Base-by-base conservation (phyloP, 345 rosid genomes). In the Ceriops tagal region DNA sequence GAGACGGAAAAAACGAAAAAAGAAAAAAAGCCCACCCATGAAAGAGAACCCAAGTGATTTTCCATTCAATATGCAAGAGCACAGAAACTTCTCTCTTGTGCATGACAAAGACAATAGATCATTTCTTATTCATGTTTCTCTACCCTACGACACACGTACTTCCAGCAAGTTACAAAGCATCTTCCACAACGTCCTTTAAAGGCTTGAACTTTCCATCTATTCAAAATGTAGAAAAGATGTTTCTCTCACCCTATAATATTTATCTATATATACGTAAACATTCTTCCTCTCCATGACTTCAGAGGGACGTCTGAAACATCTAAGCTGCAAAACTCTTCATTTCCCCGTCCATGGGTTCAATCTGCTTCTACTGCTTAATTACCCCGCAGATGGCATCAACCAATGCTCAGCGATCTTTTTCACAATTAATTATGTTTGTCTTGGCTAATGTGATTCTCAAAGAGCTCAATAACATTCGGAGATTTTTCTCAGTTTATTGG, bases 401-500 rank as follows among this genome's bases (percentile, higher is more conserved):
- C 6, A 71, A 68, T 37, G 62, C 71, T 4, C 68, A 61, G 65
- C 77, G 49, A 19, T 58, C 64, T 59, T 63, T 66, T 73, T 64
- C 64, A 5, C 68, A 61, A 24, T 69, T 75, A 70, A 69, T 78
- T 46, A 74, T 51, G 22, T 19, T 75, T 68, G 5, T 78, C 65
- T 74, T 86, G 59, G 75, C 51, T 72, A 71, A 46, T 15, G 18
- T 61, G 66, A 30, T 70, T 62, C 34, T 69, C 30, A 68, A 53
- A 65, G 72, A 71, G 77, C 75, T 77, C 58, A 28, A 31, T 6
- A 47, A 67, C 8, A 11, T 83, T 21, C 71, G 68, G 31, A 65
- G 49, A 5, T 77, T 78, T 70, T 73, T 85, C 72, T 81, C 77
- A 22, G 79, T 78, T 60, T 77, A 61, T 51, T 84, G 79, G 69